Conservation (phyloP, 2,329 filamentous ascomycete genomes). For the Chaetomiaceae sp. region DNA sequence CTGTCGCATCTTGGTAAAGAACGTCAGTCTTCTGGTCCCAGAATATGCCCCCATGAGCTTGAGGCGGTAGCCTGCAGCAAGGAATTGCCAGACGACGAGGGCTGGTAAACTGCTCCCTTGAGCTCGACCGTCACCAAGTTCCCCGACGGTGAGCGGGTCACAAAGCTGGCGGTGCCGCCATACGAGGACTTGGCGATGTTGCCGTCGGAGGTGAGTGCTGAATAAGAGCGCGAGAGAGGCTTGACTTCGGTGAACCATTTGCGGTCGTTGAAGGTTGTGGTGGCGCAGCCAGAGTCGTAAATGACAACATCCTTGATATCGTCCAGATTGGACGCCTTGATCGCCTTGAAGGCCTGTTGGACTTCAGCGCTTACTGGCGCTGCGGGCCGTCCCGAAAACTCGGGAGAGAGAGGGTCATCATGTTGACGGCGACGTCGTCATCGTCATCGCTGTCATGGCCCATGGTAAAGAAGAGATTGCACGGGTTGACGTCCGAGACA, state of each 20-base stretch:
- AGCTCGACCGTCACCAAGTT: too few species aligned
- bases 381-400: not conserved
- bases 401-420: not conserved
- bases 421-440: not conserved
- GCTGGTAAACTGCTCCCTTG: too few species aligned
- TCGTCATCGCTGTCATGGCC: not conserved
- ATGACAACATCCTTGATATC: not conserved
- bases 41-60: too few species aligned
- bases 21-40: too few species aligned
- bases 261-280: not conserved
- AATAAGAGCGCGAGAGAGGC: not conserved
- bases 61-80: too few species aligned
- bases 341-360: conserved; percentile 3
- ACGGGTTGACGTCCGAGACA: too few species aligned
- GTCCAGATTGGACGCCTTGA: not conserved
- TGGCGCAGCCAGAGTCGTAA: not conserved
- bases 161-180: not conserved
- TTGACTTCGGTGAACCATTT: not conserved
- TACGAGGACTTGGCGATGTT: not conserved
- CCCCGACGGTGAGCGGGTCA: too few species aligned
- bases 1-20: too few species aligned
- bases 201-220: not conserved
- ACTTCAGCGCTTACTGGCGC: not conserved
- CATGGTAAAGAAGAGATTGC: not conserved
- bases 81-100: too few species aligned